Evolutionary conservation across 1,139 yeast genomes (phyloP).

Genomic region (Zygosaccharomyces pseudobailii): DNA sequence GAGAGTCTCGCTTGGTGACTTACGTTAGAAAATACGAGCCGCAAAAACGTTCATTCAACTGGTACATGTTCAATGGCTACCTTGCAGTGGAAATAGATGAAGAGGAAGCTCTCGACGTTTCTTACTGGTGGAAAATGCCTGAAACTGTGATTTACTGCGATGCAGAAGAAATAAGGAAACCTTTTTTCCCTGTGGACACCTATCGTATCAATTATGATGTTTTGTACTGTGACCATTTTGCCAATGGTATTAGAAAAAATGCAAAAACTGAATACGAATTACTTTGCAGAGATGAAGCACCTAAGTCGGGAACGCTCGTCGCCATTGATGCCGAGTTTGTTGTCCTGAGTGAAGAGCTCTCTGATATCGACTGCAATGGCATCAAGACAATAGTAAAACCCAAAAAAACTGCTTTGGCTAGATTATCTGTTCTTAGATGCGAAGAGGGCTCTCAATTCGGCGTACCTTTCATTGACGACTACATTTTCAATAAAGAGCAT

Average conservation of each 20-base stretch:
- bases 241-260: constrained; percentile 60
- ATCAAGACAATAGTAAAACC: constrained; percentile 66
- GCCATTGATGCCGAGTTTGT: constrained; percentile 99
- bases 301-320: constrained; percentile 66
- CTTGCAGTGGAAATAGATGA: constrained; percentile 72
- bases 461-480: constrained; percentile 87
- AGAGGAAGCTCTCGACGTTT: constrained; percentile 60
- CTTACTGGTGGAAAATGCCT: constrained; percentile 79
- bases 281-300: constrained; percentile 63
- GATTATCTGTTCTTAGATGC: constrained; percentile 85
- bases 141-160: constrained; percentile 65
- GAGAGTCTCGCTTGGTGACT: constrained; percentile 55
- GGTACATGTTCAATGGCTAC: constrained; percentile 92
- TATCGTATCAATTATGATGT: constrained; percentile 54
- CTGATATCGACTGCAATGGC: constrained; percentile 73
- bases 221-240: constrained; percentile 71
- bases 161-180: constrained; percentile 33
- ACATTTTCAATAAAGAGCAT: constrained; percentile 66
- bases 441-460: constrained; percentile 62
- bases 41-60: constrained; percentile 36
- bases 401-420: constrained; percentile 70
- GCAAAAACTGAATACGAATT: constrained; percentile 59
- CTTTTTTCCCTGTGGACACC: constrained; percentile 39
- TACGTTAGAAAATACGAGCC: constrained; percentile 46
- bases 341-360: constrained; percentile 69